phyloP scores from a whole-genome alignment of 345 rosid genomes.

The Hypericum perforatum region DNA sequence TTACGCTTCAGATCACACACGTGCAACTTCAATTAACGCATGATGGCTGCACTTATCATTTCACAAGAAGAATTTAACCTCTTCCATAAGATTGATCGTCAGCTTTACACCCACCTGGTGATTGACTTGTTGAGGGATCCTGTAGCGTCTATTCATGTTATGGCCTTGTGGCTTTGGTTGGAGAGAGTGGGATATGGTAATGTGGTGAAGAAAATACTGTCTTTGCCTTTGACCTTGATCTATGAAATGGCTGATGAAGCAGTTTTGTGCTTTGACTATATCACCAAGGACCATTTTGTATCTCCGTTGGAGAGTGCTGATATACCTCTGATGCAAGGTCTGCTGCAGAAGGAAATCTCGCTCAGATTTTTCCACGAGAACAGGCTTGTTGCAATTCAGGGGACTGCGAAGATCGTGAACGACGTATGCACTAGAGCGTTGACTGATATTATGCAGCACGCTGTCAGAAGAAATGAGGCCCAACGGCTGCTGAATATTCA shows the following conservation, averaged over 20 bases:
- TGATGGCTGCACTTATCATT: no score
- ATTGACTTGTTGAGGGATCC: conserved; percentile 35
- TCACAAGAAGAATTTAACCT: conserved; percentile 20
- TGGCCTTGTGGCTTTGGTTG: conserved; percentile 48
- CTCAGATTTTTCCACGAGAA: conserved; percentile 17
- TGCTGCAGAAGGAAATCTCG: conserved; percentile 25
- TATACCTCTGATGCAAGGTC: conserved; percentile 21
- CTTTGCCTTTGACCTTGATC: conserved; percentile 24
- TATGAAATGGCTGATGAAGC: conserved; percentile 42
- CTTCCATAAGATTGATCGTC: conserved; percentile 44
- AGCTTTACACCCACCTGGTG: conserved; percentile 29
- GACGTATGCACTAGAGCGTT: conserved; percentile 33
- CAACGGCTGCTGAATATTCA: conserved; percentile 11
- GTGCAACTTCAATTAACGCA: no score
- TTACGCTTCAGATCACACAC: no score
- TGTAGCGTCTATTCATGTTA: conserved; percentile 24
- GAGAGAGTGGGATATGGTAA: conserved; percentile 26
- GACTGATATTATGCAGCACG: conserved; percentile 31
- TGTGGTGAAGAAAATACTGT: conserved; percentile 22
- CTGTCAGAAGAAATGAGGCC: conserved; percentile 16
- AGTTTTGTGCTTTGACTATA: conserved; percentile 22
- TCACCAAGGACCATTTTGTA: conserved; percentile 8
- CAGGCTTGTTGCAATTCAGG: conserved; percentile 15
- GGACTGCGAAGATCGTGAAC: conserved; percentile 15
- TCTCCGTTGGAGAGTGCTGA: conserved; percentile 9